phyloP scores from a whole-genome alignment of 2,329 filamentous ascomycete genomes.

The Venturia asperata region DNA sequence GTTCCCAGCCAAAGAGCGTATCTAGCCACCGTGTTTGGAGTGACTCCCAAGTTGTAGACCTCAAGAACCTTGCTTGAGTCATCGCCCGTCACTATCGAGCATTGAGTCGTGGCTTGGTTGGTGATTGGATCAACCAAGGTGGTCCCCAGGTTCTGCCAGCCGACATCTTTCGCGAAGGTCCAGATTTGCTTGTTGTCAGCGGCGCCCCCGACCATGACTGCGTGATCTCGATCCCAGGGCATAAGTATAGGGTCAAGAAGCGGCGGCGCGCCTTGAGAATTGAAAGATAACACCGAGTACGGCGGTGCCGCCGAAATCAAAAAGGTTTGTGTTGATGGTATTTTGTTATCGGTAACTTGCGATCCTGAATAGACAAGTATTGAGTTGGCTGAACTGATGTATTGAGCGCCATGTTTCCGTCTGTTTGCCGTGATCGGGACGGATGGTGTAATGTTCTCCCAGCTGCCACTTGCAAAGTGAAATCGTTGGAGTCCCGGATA shows the following conservation, averaged over 20 bases:
- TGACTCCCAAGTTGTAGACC: constrained; percentile 65
- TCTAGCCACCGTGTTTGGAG: constrained; percentile 68
- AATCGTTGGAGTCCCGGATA: constrained; percentile 73
- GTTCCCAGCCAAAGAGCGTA: constrained; percentile 56
- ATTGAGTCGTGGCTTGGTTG: constrained; percentile 54
- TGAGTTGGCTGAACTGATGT: constrained; percentile 60
- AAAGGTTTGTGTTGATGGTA: constrained; percentile 66
- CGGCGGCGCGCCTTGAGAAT: constrained; percentile 51
- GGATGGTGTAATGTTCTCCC: constrained; percentile 49
- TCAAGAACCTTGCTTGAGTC: constrained; percentile 75
- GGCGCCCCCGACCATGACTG: constrained; percentile 68
- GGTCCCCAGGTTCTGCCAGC: constrained; percentile 63
- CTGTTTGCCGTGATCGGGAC: constrained; percentile 58
- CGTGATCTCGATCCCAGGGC: constrained; percentile 63
- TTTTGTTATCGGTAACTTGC: constrained; percentile 48
- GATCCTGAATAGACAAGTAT: constrained; percentile 78
- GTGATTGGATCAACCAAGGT: constrained; percentile 49
- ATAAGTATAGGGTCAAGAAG: constrained; percentile 64
- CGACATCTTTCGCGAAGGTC: constrained; percentile 56
- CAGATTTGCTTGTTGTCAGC: constrained; percentile 60
- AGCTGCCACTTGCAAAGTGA: constrained; percentile 49
- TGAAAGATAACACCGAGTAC: constrained; percentile 54
- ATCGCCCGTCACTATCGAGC: constrained; percentile 59
- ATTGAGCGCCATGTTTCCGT: constrained; percentile 66
- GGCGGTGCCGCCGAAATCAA: constrained; percentile 60